Evolutionary conservation across 148 eudicot genomes (phyloP), one percentile per base, ranked within the genome.

Genomic region (Amaranthus cruentus): DNA sequence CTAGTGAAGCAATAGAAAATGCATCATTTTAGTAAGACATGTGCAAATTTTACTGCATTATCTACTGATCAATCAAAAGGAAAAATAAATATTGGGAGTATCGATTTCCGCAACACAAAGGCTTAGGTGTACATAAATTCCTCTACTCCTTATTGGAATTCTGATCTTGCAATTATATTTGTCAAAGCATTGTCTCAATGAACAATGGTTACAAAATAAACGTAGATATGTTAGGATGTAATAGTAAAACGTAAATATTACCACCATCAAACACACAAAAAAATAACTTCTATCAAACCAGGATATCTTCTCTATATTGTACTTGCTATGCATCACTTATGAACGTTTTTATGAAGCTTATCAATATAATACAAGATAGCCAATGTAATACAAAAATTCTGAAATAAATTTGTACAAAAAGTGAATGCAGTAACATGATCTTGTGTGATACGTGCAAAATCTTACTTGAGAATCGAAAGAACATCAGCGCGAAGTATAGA

Each of bases 401-500:
- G 56, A n/a, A 12, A 21, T 9, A 46, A 66, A 54, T 67, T 53
- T 48, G 56, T 50, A 68, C 12, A 69, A 68, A 15, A 28, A 53
- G 14, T 10, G 7, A 59, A 43, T 68, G 73, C 8, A 47, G 69
- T 7, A 52, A 47, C 54, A 14, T 28, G 15, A 56, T 61, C 48
- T 52, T 65, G 18, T n/a, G 48, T 28, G 62, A 71, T 51, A 59
- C 73, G 76, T 58, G 67, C 55, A 54, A 74, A 75, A 81, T 75
- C 93, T 88, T 95, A 95, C 99, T 75, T 86, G 69, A 95, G 85
- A 75, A 90, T 77, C 68, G 88, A 84, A 61, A 92, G 81, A 73
- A 88, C 82, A 84, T 95, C 97, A 28, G 92, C 94, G 55, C 99
- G 89, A 70, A 95, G 82, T 65, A 63, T 77, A 10, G 90, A 76